phyloP scores from a whole-genome alignment of 2,329 filamentous ascomycete genomes.

The Diaporthe vexans region DNA sequence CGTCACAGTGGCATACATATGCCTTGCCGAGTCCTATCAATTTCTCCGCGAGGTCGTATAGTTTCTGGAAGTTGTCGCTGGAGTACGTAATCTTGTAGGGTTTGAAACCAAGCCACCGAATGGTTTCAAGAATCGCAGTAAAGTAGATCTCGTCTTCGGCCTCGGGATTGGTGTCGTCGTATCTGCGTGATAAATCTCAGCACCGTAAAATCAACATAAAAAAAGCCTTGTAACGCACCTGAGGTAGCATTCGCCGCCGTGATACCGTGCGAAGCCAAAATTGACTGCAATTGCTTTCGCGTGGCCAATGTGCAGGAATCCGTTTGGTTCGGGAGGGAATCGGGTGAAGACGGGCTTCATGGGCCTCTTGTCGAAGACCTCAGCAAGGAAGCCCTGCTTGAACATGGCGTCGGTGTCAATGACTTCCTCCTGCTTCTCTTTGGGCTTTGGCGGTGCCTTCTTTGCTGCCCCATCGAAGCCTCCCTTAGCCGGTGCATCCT shows the following conservation, averaged over 20 bases:
- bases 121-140: conserved; percentile 87
- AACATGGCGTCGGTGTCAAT: conserved; percentile 79
- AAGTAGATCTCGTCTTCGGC: conserved; percentile 94
- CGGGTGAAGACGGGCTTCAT: conserved; percentile 75
- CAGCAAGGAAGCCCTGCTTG: conserved; percentile 81
- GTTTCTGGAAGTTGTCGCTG: conserved; percentile 88
- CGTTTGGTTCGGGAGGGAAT: conserved; percentile 91
- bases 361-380: conserved; percentile 79
- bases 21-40: conserved; percentile 78
- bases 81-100: conserved; percentile 87
- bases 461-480: conserved; percentile 44
- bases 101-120: conserved; percentile 87
- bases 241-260: conserved; percentile 73
- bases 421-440: conserved; percentile 60
- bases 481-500: conserved; percentile 35
- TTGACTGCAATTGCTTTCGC: conserved; percentile 97
- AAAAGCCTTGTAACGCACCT: conserved; percentile 10
- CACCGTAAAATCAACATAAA: neutral
- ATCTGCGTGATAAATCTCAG: conserved; percentile 73
- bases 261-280: conserved; percentile 91
- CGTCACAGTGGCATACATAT: conserved; percentile 90
- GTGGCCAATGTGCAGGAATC: conserved; percentile 93
- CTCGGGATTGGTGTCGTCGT: conserved; percentile 96
- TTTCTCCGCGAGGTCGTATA: conserved; percentile 91
- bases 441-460: conserved; percentile 52